phyloP scores from a whole-genome alignment of 257 asterid genomes.

The Leonotis leonurus region DNA sequence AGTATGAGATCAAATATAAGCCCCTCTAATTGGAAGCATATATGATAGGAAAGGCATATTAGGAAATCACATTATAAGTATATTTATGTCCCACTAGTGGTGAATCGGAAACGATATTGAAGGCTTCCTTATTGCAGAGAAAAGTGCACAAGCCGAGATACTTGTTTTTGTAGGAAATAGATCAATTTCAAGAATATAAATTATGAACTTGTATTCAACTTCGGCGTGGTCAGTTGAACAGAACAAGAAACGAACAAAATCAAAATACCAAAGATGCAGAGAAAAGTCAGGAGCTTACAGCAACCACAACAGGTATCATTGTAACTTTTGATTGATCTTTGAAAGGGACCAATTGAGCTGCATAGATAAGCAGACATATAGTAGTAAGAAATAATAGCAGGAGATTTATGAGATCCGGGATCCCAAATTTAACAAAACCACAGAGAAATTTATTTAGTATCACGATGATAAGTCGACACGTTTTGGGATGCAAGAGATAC shows the following conservation, averaged over 20 bases:
- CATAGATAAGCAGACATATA: slow-evolving; percentile 1
- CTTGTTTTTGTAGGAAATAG: neutral
- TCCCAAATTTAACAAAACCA: neutral
- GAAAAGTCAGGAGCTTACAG: slow-evolving; percentile 14
- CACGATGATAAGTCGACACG: neutral
- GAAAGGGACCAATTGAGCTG: slow-evolving; percentile 18
- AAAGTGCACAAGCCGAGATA: neutral
- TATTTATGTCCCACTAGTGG: neutral
- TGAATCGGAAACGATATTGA: neutral
- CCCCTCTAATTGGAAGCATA: neutral
- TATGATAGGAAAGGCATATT: neutral
- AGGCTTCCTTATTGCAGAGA: neutral
- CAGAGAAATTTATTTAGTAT: neutral
- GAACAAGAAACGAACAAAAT: neutral
- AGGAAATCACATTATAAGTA: neutral
- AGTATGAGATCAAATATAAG: neutral
- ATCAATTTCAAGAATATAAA: neutral
- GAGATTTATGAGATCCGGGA: neutral
- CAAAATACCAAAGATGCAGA: neutral
- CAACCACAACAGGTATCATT: slow-evolving; percentile 24
- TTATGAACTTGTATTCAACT: neutral
- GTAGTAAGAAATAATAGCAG: neutral
- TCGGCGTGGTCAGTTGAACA: neutral
- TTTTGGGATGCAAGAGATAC: neutral
- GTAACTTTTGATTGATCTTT: slow-evolving; percentile 21